Conservation (phyloP, 2,329 filamentous ascomycete species). For the Capronia epimyces region DNA sequence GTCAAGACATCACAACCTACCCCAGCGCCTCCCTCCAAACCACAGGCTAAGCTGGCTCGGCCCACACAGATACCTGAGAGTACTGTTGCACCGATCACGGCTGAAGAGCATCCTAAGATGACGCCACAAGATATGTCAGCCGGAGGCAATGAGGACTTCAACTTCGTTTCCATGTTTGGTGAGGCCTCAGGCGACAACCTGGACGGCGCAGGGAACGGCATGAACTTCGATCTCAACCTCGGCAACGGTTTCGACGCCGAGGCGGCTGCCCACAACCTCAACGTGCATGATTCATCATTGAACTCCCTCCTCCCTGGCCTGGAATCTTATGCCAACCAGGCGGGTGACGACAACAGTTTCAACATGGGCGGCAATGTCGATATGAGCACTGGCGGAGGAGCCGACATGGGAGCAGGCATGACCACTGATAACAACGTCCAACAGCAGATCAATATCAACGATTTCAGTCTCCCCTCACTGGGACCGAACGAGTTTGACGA, state of each 20-base stretch:
- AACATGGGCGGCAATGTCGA: slow-evolving; percentile 30
- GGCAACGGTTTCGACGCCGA: slow-evolving; percentile 34
- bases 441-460: slow-evolving; percentile 13
- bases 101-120: slow-evolving; percentile 24
- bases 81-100: slow-evolving; percentile 24
- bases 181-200: slow-evolving; percentile 29
- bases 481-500: slow-evolving; percentile 30
- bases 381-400: slow-evolving; percentile 21
- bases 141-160: slow-evolving; percentile 34
- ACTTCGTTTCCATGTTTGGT: slow-evolving; percentile 40
- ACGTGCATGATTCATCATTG: slow-evolving; percentile 28
- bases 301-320: slow-evolving; percentile 32
- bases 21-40: slow-evolving; percentile 6
- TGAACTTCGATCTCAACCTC: slow-evolving; percentile 39
- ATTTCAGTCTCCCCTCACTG: slow-evolving; percentile 25
- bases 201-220: slow-evolving; percentile 28
- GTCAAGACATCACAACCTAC: slow-evolving; percentile 13
- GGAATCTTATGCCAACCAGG: slow-evolving; percentile 33
- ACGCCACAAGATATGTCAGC: slow-evolving; percentile 30
- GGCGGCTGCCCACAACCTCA: slow-evolving; percentile 33
- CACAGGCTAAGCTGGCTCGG: slow-evolving; percentile 15
- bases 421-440: slow-evolving; percentile 8
- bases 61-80: slow-evolving; percentile 17
- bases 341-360: slow-evolving; percentile 25
- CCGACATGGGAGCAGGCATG: neutral